Evolutionary conservation across 2,329 filamentous ascomycete species (phyloP).

Genomic region (Cladosporium sp.): DNA sequence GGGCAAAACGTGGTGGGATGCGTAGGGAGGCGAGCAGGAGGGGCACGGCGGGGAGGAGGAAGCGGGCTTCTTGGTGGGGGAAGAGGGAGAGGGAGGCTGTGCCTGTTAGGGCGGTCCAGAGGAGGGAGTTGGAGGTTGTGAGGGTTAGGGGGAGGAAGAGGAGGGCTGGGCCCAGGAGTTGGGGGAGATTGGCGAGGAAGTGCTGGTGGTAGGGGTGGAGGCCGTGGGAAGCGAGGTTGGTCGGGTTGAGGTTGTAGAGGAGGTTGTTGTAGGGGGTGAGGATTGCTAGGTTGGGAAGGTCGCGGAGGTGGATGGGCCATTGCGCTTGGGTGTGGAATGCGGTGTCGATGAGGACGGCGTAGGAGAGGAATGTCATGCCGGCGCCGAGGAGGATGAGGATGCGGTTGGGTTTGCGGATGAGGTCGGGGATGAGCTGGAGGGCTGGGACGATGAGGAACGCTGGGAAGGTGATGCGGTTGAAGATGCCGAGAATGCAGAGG

Average conservation of each 20-base stretch:
- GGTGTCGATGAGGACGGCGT: conserved; percentile 53
- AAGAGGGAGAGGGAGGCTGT: conserved; percentile 68
- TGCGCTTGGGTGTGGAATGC: conserved; percentile 40
- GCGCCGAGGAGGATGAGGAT: conserved; percentile 64
- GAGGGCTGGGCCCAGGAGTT: conserved; percentile 50
- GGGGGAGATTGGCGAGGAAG: conserved; percentile 48
- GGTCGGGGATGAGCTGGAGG: conserved; percentile 79
- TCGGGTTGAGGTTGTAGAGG: conserved; percentile 45
- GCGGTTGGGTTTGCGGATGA: conserved; percentile 61
- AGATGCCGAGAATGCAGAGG: conserved; percentile 78
- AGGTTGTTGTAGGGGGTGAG: conserved; percentile 51
- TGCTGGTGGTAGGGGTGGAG: conserved; percentile 52
- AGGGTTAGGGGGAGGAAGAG: conserved; percentile 45
- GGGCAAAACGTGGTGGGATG: conserved; percentile 54
- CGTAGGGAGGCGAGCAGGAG: conserved; percentile 71
- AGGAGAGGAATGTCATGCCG: conserved; percentile 67
- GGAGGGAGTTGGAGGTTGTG: conserved; percentile 52
- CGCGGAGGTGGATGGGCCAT: conserved; percentile 63
- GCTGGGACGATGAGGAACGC: conserved; percentile 85
- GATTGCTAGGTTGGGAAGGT: conserved; percentile 53
- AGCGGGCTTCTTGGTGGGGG: conserved; percentile 76
- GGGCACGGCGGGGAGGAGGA: conserved; percentile 70
- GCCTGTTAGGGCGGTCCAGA: conserved; percentile 72
- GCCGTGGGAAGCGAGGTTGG: conserved; percentile 50
- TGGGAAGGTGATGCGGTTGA: conserved; percentile 96